Evolutionary conservation across 768 basidiomycete genomes (phyloP), one percentile per base, ranked within the genome.

Genomic region (Rickenella mellea): DNA sequence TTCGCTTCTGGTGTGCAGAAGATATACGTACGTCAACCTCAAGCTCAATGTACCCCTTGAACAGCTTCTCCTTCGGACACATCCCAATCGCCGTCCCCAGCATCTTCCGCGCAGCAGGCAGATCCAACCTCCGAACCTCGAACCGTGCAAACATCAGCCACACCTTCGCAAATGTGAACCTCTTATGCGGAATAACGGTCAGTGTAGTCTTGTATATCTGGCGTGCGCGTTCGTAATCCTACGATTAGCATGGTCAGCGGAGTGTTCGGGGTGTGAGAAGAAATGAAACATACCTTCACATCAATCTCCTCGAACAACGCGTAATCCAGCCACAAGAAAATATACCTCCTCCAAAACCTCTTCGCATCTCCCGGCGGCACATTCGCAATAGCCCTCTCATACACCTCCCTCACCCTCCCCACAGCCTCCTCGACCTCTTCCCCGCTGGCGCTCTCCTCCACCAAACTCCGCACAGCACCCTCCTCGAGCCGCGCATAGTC

Each of bases 291-390:
- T 46, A 86, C 91, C 78, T 91, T 90, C 2, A 83, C 84, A 47
- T 97, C 93, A 28, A 91, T 82, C 64, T 99, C 96, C 61, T 99
- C 96, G 47, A 98, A 98, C 27, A 96, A 59, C 0, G 96, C 93
- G 64, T 99, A 99, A 57, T 92, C 80, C 26, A 97, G 58, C 93
- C 93, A 97, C 6, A 96, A 56, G 67, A 90, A 91, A 31, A 91
- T 86, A 56, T 91, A 91, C 45, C 88, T 66, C 49, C 89, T 67
- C 88, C 88, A 91, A 61, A 89, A 83, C 40, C 93, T 67, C 64
- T 99, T 99, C 62, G 97, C 92, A 20, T 70, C 73, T 3, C 90
- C 91, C 5, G 94, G 94, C 10, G 96, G 96, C 0, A 98, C 86
- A 56, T 98, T 90, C 10, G 90, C 83, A 12, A 98, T 89, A 1